Conservation (phyloP, 345 rosid species). For the Brassica cretica region DNA sequence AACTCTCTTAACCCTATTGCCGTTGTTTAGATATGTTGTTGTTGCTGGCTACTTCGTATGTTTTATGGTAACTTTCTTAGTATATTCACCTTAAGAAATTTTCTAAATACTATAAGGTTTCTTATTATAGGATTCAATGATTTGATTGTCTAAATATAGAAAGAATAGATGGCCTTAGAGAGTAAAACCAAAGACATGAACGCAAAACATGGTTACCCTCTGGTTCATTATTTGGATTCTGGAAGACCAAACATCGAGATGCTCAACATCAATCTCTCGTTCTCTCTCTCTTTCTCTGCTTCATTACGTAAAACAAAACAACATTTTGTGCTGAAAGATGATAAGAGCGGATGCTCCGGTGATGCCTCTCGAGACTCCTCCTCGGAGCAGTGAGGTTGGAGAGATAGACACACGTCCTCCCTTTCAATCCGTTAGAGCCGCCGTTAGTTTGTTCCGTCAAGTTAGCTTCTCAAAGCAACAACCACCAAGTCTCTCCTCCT, state of each 20-base stretch:
- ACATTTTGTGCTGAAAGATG: constrained; percentile 7
- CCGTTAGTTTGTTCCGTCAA: constrained; percentile 80
- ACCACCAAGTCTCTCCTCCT: constrained; percentile 23
- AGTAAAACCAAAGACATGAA: constrained; percentile 9
- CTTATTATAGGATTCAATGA: background rate
- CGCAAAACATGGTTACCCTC: constrained; percentile 40
- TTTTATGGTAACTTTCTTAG: background rate
- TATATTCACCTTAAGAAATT: background rate
- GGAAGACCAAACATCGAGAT: constrained; percentile 25
- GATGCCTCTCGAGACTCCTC: constrained; percentile 21
- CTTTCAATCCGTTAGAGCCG: constrained; percentile 84
- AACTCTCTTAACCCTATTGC: constrained; percentile 1
- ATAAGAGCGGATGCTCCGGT: constrained; percentile 33
- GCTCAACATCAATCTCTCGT: constrained; percentile 26
- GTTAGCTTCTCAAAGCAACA: constrained; percentile 48
- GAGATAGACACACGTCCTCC: constrained; percentile 91
- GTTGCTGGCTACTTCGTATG: constrained; percentile 14
- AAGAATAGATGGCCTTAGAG: constrained; percentile 21
- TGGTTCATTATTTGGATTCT: constrained; percentile 21
- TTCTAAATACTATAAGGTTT: background rate
- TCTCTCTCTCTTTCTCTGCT: constrained; percentile 16
- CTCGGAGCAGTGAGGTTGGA: constrained; percentile 63
- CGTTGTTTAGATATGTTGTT: constrained; percentile 13
- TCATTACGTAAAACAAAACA: constrained; percentile 17
- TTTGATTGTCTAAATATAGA: constrained; percentile 19